Base-by-base conservation (phyloP, 192 early-diverging fungal species). In the Funneliformis mosseae region DNA sequence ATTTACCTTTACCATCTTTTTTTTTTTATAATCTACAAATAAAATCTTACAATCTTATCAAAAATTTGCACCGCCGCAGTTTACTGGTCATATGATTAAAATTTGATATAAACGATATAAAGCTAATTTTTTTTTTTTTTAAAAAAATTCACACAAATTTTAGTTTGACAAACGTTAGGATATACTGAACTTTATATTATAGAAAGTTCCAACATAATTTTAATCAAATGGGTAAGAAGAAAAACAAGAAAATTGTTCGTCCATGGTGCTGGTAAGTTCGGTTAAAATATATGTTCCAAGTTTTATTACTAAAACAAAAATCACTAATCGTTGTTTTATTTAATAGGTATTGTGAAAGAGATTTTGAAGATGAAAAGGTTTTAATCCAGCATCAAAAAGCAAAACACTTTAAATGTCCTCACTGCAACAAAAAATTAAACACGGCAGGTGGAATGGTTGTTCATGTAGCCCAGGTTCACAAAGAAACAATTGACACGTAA, bases 331-430 rank as follows among this genome's bases (percentile, higher is more conserved):
- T 75, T 43, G 28, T 80, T n/a, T n/a, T 55, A 0, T 9, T n/a
- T 11, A 55, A 46, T 74, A 91, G 92, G 97, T 97, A 99, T 85
- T 99, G 97, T 84, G 96, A 97, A 73, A 89, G 95, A 72, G 95
- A 96, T 76, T 99, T 99, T 83, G 96, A 97, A 74, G 96, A 97
- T 84, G 96, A 97, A 77, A 97, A 95, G 80, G 92, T 96, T 9
- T 87, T 99, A 66, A 90, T 99, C 42, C 90, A 95, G 76, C 97
- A 99, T 85, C 97, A 98, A 83, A 92, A 91, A 84, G 93, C 94
- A 43, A 95, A 95, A 84, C 97, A 99, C 82, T 97, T 97, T 88
- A 97, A 97, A 81, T 99, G 97, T 82, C 84, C 85, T 71, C 85
- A 90, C 14, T 99, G 97, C 84, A 83, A 85, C 80, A 96, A 95